Conservation (phyloP, 2,329 filamentous ascomycete species). For the Cytospora paraplurivora region DNA sequence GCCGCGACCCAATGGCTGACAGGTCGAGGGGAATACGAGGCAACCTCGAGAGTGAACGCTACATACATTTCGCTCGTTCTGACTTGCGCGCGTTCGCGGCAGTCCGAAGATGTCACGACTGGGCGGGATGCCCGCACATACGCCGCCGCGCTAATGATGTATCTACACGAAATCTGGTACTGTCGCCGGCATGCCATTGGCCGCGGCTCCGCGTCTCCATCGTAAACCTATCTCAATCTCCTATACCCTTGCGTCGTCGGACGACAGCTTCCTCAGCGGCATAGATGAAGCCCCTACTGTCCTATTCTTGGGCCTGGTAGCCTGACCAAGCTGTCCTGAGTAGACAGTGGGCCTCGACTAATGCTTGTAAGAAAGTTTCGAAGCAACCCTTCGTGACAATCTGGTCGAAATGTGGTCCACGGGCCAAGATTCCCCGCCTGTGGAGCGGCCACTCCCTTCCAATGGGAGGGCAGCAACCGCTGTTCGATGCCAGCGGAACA, state of each 20-base stretch:
- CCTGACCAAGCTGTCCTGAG: background rate
- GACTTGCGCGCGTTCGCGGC: background rate
- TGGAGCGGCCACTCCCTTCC: constrained; percentile 16
- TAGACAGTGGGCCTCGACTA: background rate
- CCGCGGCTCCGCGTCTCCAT: constrained; percentile 12
- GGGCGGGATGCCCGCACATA: background rate
- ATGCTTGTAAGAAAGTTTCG: background rate
- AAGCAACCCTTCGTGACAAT: constrained; percentile 14
- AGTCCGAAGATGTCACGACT: background rate
- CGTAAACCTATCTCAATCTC: background rate
- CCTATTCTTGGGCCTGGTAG: background rate
- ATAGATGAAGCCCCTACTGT: constrained; percentile 1
- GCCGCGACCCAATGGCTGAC: constrained; percentile 19
- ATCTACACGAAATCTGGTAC: constrained; percentile 14
- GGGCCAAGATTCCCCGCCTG: constrained; percentile 8
- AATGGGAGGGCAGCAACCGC: constrained; percentile 18
- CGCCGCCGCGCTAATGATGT: constrained; percentile 25
- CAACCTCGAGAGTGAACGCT: background rate
- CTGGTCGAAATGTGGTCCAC: constrained; percentile 4
- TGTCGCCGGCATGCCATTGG: constrained; percentile 22
- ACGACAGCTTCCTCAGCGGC: constrained; percentile 4
- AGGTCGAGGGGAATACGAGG: constrained; percentile 12
- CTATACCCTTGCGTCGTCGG: background rate
- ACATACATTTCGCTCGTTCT: background rate
- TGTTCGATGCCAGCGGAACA: constrained; percentile 9